Conservation (phyloP, 2,329 filamentous ascomycete species). For the Arthrobotrys entomopaga region DNA sequence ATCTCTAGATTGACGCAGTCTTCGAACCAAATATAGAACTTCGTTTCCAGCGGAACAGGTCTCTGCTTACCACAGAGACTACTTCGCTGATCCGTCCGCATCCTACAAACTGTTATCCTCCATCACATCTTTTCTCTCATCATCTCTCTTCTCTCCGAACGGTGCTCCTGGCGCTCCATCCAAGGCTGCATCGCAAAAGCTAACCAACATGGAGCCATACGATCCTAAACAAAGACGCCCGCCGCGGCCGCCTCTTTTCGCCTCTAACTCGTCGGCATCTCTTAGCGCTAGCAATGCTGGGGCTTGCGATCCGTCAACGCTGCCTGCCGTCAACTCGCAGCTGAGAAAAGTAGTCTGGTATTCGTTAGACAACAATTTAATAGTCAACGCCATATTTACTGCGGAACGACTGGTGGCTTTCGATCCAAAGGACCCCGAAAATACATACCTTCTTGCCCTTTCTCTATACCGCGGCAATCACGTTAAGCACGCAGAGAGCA, state of each 20-base stretch:
- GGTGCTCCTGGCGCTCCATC: conserved; percentile 53
- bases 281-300: conserved; percentile 12
- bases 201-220: conserved; percentile 46
- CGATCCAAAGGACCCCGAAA: conserved; percentile 82
- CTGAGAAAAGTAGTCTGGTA: conserved; percentile 75
- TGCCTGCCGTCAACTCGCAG: conserved; percentile 63
- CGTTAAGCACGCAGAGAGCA: conserved; percentile 84
- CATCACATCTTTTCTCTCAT: conserved; percentile 53
- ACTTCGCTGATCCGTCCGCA: conserved; percentile 32
- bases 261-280: conserved; percentile 20
- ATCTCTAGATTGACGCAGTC: conserved; percentile 5
- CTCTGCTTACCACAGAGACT: conserved; percentile 54
- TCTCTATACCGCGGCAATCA: conserved; percentile 86
- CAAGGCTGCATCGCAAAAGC: conserved; percentile 44
- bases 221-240: conserved; percentile 50
- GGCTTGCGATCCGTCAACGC: conserved; percentile 37
- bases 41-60: conserved; percentile 37
- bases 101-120: conserved; percentile 55
- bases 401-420: conserved; percentile 86
- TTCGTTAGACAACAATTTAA: conserved; percentile 86
- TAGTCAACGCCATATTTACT: conserved; percentile 92
- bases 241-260: conserved; percentile 45
- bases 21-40: conserved; percentile 10
- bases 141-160: conserved; percentile 53
- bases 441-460: conserved; percentile 82